Percentiles rank a stretch among this genome's conserved stretches.
Evolutionary conservation across 768 basidiomycete genomes (phyloP).

Genomic region (Russula dissimulans): DNA sequence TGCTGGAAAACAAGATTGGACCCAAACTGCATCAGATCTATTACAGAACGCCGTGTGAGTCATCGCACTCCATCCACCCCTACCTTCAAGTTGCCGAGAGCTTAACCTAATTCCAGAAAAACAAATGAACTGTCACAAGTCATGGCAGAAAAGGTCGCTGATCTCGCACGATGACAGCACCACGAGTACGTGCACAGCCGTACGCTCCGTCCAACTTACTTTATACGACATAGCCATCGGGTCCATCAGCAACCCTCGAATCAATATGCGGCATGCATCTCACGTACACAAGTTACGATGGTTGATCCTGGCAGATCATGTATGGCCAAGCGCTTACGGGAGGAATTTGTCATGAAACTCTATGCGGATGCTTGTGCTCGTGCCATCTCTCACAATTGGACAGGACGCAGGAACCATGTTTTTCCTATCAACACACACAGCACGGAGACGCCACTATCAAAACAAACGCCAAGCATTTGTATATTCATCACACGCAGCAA

Average conservation of each 20-base stretch:
- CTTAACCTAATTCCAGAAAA: conserved; percentile 3
- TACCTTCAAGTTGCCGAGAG: not conserved
- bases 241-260: too few relatives aligned
- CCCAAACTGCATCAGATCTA: not conserved
- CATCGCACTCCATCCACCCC: not conserved
- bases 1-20: not conserved
- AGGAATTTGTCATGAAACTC: not conserved
- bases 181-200: too few relatives aligned
- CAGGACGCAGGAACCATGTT: too few relatives aligned
- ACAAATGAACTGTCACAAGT: not conserved
- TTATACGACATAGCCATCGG: too few relatives aligned
- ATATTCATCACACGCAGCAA: not conserved
- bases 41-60: not conserved
- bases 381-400: not conserved
- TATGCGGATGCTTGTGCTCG: not conserved
- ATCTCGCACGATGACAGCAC: too few relatives aligned
- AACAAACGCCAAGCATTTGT: not conserved
- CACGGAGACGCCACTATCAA: conserved; percentile 12
- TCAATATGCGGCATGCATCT: not conserved
- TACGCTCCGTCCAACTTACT: too few relatives aligned
- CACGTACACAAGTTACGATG: not conserved
- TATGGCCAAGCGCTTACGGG: not conserved
- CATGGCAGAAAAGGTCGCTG: not conserved
- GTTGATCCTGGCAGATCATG: not conserved
- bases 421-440: not conserved